phyloP scores from a whole-genome alignment of 148 eudicot genomes.

The Amaranthus palmeri region DNA sequence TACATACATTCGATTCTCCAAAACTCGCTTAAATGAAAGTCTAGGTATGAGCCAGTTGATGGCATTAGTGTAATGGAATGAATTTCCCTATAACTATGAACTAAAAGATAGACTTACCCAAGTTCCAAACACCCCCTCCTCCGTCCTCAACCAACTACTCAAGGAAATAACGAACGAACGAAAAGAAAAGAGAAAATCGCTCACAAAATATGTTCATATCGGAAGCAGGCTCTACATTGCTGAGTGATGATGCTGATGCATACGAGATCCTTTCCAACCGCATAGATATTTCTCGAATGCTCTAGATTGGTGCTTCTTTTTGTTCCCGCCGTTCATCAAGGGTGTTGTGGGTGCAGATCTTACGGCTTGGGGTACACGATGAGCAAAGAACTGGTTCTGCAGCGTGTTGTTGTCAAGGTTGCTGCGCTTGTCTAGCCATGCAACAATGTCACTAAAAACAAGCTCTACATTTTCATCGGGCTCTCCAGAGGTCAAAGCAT shows the following conservation, averaged over 20 bases:
- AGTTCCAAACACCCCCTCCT: no score
- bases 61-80: no score
- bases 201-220: no score
- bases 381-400: slow-evolving; percentile 13
- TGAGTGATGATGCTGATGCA: slow-evolving; percentile 46
- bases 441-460: slow-evolving; percentile 67
- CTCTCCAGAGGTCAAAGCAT: slow-evolving; percentile 83
- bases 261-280: slow-evolving; percentile 70
- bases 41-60: no score
- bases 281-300: slow-evolving; percentile 48
- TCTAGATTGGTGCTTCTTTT: slow-evolving; percentile 22
- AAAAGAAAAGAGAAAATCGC: no score
- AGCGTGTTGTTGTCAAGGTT: slow-evolving; percentile 4
- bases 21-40: no score
- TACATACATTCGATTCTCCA: no score
- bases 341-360: slow-evolving; percentile 29
- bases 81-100: no score
- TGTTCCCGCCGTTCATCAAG: neutral
- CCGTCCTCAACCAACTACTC: no score
- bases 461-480: slow-evolving; percentile 72
- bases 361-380: neutral
- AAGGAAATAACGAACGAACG: no score
- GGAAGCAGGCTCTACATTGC: slow-evolving; percentile 38
- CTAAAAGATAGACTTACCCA: no score
- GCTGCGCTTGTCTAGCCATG: slow-evolving; percentile 77